A percentile compares a stretch with the other conserved stretches of the same genome.
Evolutionary conservation across 2,329 filamentous ascomycete species (phyloP).

Genomic region (Hypoxylon sp.): DNA sequence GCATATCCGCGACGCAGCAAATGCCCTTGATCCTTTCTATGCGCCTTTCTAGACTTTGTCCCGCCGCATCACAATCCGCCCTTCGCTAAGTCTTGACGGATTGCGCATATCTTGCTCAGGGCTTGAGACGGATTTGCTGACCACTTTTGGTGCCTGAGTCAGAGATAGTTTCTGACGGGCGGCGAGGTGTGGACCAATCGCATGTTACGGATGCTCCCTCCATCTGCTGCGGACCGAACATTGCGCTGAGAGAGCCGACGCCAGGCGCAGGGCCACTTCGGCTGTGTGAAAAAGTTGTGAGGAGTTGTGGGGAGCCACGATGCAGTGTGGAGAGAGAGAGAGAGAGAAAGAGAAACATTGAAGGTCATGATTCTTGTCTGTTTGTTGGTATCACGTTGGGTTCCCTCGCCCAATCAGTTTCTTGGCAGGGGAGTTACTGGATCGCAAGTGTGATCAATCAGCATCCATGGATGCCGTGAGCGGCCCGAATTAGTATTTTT

Average conservation of each 20-base stretch:
- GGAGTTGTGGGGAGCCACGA: conserved; percentile 14
- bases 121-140: conserved; percentile 28
- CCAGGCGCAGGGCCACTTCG: conserved; percentile 38
- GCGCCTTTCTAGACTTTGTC: conserved; percentile 25
- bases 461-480: conserved; percentile 36
- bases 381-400: conserved; percentile 28
- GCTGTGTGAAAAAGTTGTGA: conserved; percentile 25
- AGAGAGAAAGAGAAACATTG: conserved; percentile 6
- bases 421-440: conserved; percentile 35
- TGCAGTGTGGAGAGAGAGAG: conserved; percentile 21
- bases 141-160: conserved; percentile 27
- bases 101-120: conserved; percentile 12
- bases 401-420: conserved; percentile 32
- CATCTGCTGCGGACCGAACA: conserved; percentile 13
- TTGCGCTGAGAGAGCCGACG: conserved; percentile 39
- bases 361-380: conserved; percentile 26
- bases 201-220: conserved; percentile 15
- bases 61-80: conserved; percentile 24
- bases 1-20: conserved; percentile 38
- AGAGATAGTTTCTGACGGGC: conserved; percentile 32
- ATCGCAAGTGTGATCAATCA: conserved; percentile 37
- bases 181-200: conserved; percentile 28
- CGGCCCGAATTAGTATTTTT: conserved; percentile 35
- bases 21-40: conserved; percentile 34
- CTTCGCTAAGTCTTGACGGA: conserved; percentile 29